phyloP scores from a whole-genome alignment of 2,329 filamentous ascomycete species.

The Alternaria brassicae region DNA sequence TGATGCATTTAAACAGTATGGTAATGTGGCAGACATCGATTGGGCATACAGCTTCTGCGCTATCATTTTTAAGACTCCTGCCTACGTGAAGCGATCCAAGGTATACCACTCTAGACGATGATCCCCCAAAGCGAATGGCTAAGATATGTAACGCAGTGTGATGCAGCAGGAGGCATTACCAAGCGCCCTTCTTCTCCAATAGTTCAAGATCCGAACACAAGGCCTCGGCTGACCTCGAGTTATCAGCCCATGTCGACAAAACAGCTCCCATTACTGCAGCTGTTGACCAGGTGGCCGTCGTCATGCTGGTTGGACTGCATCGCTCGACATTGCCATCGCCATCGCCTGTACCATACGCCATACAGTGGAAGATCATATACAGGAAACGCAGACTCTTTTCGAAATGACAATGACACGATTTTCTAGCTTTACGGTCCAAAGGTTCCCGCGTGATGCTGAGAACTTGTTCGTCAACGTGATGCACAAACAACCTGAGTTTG shows the following conservation, averaged over 20 bases:
- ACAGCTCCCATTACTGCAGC: no score
- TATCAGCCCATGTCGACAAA: no score
- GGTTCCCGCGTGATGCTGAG: neutral
- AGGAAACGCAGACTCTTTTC: neutral
- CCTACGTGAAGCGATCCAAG: conserved; percentile 5
- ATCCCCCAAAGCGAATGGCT: neutral
- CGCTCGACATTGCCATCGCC: no score
- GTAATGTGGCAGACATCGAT: conserved; percentile 17
- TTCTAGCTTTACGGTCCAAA: no score
- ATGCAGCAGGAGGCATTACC: neutral
- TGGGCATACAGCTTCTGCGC: conserved; percentile 19
- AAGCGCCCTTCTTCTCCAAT: no score
- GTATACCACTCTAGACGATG: neutral
- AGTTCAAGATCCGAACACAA: no score
- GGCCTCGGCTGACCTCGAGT: no score
- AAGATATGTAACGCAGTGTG: no score
- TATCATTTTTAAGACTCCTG: conserved; percentile 21
- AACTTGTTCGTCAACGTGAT: neutral
- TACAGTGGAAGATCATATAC: neutral
- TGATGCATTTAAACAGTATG: conserved; percentile 18
- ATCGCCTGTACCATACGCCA: no score
- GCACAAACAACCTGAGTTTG: neutral
- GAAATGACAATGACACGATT: rapidly evolving
- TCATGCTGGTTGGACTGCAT: no score
- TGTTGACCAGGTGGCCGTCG: no score